Evolutionary conservation across 2,329 filamentous ascomycete species (phyloP).

Genomic region (Fusarium siculi): DNA sequence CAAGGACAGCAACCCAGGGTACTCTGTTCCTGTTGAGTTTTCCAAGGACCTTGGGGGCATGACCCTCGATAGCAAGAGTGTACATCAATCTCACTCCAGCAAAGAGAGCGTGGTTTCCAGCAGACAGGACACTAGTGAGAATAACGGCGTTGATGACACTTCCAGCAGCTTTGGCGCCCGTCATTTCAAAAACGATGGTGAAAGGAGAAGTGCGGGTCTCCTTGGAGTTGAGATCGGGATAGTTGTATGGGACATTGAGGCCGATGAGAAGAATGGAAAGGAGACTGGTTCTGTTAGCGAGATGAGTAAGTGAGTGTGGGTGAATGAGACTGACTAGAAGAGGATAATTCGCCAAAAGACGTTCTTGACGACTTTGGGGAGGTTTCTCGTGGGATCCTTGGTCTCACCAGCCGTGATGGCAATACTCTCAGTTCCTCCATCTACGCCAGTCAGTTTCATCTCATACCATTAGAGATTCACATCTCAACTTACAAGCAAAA

Average conservation of each 20-base stretch:
- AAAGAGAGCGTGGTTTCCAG: slow-evolving; percentile 52
- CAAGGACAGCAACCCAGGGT: slow-evolving; percentile 56
- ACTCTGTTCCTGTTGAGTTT: slow-evolving; percentile 50
- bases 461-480: background rate
- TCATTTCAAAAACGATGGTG: slow-evolving; percentile 69
- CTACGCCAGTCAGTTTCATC: slow-evolving; percentile 22
- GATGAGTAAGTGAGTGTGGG: background rate
- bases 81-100: slow-evolving; percentile 50
- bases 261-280: slow-evolving; percentile 59
- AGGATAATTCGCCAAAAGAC: slow-evolving; percentile 72
- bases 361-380: slow-evolving; percentile 72
- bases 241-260: slow-evolving; percentile 68
- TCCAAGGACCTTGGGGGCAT: slow-evolving; percentile 67
- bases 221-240: slow-evolving; percentile 48
- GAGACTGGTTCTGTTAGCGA: slow-evolving; percentile 42
- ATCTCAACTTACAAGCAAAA: slow-evolving; percentile 63
- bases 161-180: slow-evolving; percentile 62
- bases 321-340: slow-evolving; percentile 52
- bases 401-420: slow-evolving; percentile 75
- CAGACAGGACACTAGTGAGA: slow-evolving; percentile 51
- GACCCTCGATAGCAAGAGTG: slow-evolving; percentile 53
- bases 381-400: slow-evolving; percentile 67
- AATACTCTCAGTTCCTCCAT: slow-evolving; percentile 69
- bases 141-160: slow-evolving; percentile 70
- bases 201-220: slow-evolving; percentile 51